Percentiles rank a stretch among this genome's conserved stretches.
phyloP scores from a whole-genome alignment of 331 rosid genomes.

The Rhamnella rubrinervis region DNA sequence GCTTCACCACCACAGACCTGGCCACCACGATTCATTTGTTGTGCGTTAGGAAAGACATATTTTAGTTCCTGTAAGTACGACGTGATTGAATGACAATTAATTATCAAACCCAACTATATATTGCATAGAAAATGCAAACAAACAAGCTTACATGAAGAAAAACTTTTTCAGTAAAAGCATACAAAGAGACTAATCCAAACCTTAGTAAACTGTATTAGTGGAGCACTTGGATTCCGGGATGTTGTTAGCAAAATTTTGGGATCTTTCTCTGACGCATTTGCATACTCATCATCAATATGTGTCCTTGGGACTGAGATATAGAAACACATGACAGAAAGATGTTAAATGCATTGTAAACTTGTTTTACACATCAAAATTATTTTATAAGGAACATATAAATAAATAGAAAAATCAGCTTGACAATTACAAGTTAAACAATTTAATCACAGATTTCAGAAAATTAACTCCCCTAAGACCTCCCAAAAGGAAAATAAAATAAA shows the following conservation, averaged over 20 bases:
- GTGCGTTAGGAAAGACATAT: constrained; percentile 82
- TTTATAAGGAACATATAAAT: too few species aligned
- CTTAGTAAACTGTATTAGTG: constrained; percentile 86
- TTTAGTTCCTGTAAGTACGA: constrained; percentile 66
- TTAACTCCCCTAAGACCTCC: too few species aligned
- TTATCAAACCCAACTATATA: constrained; percentile 1
- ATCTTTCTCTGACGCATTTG: constrained; percentile 73
- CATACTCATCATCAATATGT: constrained; percentile 91
- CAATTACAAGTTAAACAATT: not conserved
- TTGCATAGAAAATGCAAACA: not conserved
- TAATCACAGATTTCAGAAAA: too few species aligned
- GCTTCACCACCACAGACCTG: constrained; percentile 55
- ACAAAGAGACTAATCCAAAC: constrained; percentile 38
- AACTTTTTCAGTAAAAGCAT: not conserved
- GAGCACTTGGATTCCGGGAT: constrained; percentile 88
- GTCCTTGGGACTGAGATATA: constrained; percentile 62
- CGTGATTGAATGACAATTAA: constrained; percentile 12
- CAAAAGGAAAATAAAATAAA: too few species aligned
- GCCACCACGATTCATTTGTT: constrained; percentile 91
- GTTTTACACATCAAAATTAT: not conserved
- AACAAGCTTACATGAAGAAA: not conserved
- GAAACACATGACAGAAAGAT: not conserved
- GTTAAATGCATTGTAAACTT: not conserved
- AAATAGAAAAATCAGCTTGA: too few species aligned
- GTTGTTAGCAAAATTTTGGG: constrained; percentile 87